Base-by-base conservation (phyloP, 441 rosid genomes). In the Metrosideros polymorpha region DNA sequence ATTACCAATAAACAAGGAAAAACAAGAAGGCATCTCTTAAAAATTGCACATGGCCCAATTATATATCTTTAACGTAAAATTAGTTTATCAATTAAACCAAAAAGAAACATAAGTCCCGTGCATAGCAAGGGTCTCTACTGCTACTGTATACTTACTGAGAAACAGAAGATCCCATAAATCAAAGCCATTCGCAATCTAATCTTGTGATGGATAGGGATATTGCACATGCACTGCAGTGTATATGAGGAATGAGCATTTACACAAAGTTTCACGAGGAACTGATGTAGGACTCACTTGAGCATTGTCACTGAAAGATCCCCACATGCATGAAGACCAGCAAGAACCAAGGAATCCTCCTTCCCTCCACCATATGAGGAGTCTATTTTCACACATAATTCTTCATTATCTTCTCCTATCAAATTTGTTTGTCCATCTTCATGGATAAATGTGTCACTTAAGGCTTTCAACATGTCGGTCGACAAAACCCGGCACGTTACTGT, bases 271-370 rank as follows among this genome's bases (percentile, higher is more conserved):
- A 52, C 6, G 7, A 24, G 15, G 9, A 54, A 83, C 19, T 19
- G 55, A 83, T 55, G 53, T 56, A 57, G 88, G 77, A 93, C 96
- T 92, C 90, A 95, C 98, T 89, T 92, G 85, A 97, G 93, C 98
- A 97, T 95, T 76, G 97, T 95, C 85, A 95, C 97, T n/a, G 98
- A 96, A 84, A 96, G 96, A 93, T 97, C 98, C 32, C 99, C 99
- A 83, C 99, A 97, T 32, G 99, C 98, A 92, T 97, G 99, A 89
- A 96, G 95, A 83, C 99, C 98, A 85, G 99, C 95, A 88, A 97
- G 98, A 88, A 96, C 92, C 85, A 95, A 89, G 83, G 98, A 92
- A 83, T 90, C 87, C 47, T 87, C 84, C 89, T 50, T 82, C 39
- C 86, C 91, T 66, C 84, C 85, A 91, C 54, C 66, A 53, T 30